phyloP scores from a whole-genome alignment of 768 basidiomycete species.

The Pulveroboletus sp. region DNA sequence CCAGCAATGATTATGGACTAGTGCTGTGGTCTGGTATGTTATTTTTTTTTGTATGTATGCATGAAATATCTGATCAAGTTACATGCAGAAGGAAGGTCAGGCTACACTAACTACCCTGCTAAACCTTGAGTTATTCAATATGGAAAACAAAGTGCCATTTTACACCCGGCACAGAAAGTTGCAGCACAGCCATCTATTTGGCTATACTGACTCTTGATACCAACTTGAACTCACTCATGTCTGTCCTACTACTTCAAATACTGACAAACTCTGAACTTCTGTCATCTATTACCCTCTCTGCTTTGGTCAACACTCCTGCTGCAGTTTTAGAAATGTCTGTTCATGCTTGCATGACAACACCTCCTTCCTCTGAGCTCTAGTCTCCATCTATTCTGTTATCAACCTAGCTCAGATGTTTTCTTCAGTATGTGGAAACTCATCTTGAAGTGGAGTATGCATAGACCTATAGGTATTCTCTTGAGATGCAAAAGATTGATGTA shows the following conservation, averaged over 20 bases:
- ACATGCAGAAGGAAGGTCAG: constrained; percentile 4
- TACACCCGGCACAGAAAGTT: neutral
- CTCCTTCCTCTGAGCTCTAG: no score
- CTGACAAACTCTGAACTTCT: neutral
- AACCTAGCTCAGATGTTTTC: neutral
- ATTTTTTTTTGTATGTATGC: neutral
- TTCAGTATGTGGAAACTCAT: neutral
- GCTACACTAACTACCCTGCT: neutral
- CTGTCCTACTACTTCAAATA: constrained; percentile 4
- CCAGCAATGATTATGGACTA: constrained; percentile 10
- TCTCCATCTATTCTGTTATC: neutral
- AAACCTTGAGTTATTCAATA: constrained; percentile 5
- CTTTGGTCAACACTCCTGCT: neutral
- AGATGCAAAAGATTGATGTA: neutral
- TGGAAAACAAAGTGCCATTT: neutral
- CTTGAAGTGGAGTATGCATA: neutral
- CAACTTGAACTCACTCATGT: constrained; percentile 2
- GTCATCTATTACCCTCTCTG: neutral
- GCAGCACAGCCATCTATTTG: neutral
- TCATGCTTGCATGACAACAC: no score
- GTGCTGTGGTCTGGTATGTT: constrained; percentile 1
- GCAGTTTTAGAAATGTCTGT: no score
- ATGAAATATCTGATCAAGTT: neutral
- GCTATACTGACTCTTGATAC: neutral
- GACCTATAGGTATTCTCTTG: neutral